These are phyloP conservation scores for Lithocarpus polystachyus DNA, from an alignment of 306 rosid species.

Conservation along the genomic window DNA sequence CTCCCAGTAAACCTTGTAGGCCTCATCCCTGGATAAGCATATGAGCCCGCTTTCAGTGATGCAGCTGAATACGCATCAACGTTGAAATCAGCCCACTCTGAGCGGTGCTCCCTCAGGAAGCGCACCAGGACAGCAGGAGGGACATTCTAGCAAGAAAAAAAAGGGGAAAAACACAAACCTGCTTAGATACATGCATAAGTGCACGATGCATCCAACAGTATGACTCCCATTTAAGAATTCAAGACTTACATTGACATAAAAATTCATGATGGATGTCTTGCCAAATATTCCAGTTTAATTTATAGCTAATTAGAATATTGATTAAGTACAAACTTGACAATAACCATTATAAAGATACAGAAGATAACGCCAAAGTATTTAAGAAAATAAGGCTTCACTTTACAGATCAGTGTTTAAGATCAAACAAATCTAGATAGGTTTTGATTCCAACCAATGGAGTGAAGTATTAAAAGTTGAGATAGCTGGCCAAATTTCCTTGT, in stretches of 20 bases:
- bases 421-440: neutral
- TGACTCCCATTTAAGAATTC: neutral
- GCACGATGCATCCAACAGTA: neutral
- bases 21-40: conserved; percentile 87
- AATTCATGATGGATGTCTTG: neutral
- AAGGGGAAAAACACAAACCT: neutral
- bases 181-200: neutral
- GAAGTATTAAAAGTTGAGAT: neutral
- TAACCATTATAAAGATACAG: neutral
- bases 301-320: neutral
- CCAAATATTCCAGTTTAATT: neutral
- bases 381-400: neutral
- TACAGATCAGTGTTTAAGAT: neutral
- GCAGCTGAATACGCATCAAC: conserved; percentile 90
- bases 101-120: conserved; percentile 93
- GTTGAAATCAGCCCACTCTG: conserved; percentile 99
- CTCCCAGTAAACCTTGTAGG: conserved; percentile 93
- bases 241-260: neutral
- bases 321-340: neutral
- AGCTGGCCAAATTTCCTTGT: neutral
- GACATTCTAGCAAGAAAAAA: conserved; percentile 59
- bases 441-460: neutral
- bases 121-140: conserved; percentile 94
- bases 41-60: conserved; percentile 69
- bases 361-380: neutral